Percentiles rank a stretch among this genome's conserved stretches.
phyloP scores from a whole-genome alignment of 768 basidiomycete species.

The Pisolithus sp. region DNA sequence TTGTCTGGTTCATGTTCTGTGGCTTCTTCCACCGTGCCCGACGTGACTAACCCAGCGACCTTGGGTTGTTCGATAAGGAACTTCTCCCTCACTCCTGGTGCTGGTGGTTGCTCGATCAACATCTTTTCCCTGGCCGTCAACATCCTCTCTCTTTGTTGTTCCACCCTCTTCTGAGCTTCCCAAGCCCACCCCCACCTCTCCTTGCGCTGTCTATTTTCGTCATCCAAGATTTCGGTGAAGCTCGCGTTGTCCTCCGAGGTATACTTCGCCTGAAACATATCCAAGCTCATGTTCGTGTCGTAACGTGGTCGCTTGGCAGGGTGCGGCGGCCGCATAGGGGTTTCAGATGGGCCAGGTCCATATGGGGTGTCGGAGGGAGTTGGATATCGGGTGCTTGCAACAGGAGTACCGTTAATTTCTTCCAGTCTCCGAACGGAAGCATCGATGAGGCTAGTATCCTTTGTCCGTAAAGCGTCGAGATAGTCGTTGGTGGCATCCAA shows the following conservation, averaged over 20 bases:
- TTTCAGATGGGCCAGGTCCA: conserved; percentile 52
- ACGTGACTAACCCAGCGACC: conserved; percentile 48
- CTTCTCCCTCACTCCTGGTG: conserved; percentile 61
- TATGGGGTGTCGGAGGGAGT: conserved; percentile 65
- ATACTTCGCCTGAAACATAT: conserved; percentile 84
- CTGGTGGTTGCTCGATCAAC: conserved; percentile 61
- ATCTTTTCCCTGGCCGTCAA: conserved; percentile 62
- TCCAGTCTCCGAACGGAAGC: conserved; percentile 71
- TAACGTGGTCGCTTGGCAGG: conserved; percentile 52
- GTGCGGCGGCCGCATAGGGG: conserved; percentile 47
- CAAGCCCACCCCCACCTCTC: conserved; percentile 91
- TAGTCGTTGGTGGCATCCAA: conserved; percentile 86
- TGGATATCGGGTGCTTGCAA: conserved; percentile 28
- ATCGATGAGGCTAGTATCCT: conserved; percentile 71
- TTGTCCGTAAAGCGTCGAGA: conserved; percentile 69
- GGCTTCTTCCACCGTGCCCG: conserved; percentile 13
- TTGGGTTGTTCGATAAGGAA: conserved; percentile 57
- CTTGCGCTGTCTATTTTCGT: conserved; percentile 78
- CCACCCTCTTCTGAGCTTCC: conserved; percentile 82
- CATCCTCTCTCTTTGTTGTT: conserved; percentile 57
- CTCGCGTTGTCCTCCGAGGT: conserved; percentile 98
- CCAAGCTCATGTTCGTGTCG: conserved; percentile 61
- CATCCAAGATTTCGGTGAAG: conserved; percentile 86
- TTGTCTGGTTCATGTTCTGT: conserved; percentile 25
- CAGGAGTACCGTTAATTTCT: conserved; percentile 52